Evolutionary conservation across 768 basidiomycete species (phyloP).

Genomic region (Butyriboletus loyo): DNA sequence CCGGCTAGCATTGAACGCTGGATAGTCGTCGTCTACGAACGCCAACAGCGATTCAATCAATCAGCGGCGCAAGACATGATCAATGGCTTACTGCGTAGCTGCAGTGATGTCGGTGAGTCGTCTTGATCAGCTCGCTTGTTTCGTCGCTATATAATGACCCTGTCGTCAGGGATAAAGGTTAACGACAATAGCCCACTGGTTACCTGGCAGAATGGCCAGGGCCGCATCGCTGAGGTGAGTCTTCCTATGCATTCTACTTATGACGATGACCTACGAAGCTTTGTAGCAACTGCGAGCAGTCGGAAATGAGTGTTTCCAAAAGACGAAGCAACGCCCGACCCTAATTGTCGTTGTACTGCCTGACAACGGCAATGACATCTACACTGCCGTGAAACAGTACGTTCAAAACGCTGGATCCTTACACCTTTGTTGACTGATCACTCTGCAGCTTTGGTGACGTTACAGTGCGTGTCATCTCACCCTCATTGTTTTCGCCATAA

Average conservation of each 20-base stretch:
- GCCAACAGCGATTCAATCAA: conserved; percentile 51
- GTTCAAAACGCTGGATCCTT: conserved; percentile 23
- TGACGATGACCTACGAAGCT: background rate
- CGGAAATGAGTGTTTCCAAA: conserved; percentile 45
- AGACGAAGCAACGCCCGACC: conserved; percentile 43
- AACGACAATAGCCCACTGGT: conserved; percentile 43
- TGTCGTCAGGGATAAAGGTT: conserved; percentile 54
- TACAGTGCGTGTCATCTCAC: conserved; percentile 33
- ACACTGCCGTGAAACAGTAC: conserved; percentile 76
- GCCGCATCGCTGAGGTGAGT: conserved; percentile 45
- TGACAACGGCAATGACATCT: conserved; percentile 72
- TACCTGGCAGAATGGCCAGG: conserved; percentile 58
- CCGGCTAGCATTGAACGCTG: conserved; percentile 54
- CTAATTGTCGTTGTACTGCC: conserved; percentile 70
- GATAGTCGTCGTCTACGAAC: conserved; percentile 68
- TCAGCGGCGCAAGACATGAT: conserved; percentile 54
- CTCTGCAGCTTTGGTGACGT: conserved; percentile 67
- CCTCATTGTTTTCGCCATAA: background rate
- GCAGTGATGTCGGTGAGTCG: conserved; percentile 58
- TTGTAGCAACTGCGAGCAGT: conserved; percentile 47
- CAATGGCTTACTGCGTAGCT: conserved; percentile 45
- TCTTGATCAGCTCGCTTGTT: background rate
- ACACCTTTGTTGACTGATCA: background rate
- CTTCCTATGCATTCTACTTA: background rate
- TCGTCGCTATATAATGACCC: background rate